Percentiles rank a stretch among this genome's conserved stretches.
Conservation (phyloP, 768 basidiomycete genomes). For the Cystofilobasidium ferigula region DNA sequence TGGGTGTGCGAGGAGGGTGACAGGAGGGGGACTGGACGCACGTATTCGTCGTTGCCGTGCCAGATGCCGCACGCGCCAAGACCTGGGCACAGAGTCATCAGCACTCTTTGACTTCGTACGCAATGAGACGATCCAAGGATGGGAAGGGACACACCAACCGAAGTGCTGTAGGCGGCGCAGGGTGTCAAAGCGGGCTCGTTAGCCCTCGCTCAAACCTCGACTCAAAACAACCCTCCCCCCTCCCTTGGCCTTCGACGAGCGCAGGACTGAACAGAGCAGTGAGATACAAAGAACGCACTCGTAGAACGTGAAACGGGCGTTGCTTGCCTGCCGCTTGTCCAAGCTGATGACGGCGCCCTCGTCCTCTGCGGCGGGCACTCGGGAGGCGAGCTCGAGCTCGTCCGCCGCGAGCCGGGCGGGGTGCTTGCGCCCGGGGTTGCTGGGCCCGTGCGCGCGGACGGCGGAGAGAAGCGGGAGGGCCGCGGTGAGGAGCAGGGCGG, state of each 20-base stretch:
- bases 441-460: background rate
- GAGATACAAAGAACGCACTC: constrained; percentile 1
- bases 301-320: constrained; percentile 22
- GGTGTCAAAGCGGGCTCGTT: background rate
- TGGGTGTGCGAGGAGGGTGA: background rate
- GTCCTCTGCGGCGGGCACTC: background rate
- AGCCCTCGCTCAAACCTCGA: too few relatives aligned
- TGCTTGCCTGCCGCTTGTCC: constrained; percentile 20
- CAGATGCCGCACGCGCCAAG: constrained; percentile 15
- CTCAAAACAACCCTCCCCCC: background rate
- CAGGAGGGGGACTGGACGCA: background rate
- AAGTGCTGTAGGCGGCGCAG: background rate
- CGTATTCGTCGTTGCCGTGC: constrained; percentile 15
- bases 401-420: background rate
- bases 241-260: background rate
- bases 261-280: background rate
- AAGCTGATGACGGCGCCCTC: background rate
- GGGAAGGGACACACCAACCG: background rate
- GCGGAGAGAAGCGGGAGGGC: background rate
- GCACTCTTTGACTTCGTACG: background rate
- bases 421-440: background rate
- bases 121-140: background rate
- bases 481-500: constrained; percentile 2
- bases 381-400: background rate
- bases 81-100: background rate